Evolutionary conservation across 2,329 filamentous ascomycete species (phyloP).

Genomic region (Penicillium occitanis): DNA sequence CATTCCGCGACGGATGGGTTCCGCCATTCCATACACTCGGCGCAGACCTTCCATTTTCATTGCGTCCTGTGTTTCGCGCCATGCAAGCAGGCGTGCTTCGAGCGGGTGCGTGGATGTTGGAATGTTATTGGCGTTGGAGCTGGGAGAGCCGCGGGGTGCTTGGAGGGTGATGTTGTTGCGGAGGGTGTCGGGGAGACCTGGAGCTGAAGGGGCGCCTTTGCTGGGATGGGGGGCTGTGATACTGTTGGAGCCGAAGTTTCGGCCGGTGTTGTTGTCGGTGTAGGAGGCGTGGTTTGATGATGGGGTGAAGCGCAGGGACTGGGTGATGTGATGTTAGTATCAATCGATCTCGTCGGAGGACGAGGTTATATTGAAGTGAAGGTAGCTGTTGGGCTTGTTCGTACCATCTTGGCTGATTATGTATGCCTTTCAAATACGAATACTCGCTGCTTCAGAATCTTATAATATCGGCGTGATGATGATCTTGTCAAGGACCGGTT

Average conservation of each 20-base stretch:
- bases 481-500: background rate
- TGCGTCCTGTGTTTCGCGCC: slow-evolving; percentile 84
- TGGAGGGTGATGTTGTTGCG: slow-evolving; percentile 75
- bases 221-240: slow-evolving; percentile 43
- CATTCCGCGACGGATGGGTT: slow-evolving; percentile 91
- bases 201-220: slow-evolving; percentile 80
- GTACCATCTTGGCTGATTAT: slow-evolving; percentile 15
- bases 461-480: background rate
- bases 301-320: slow-evolving; percentile 91
- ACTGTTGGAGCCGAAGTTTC: slow-evolving; percentile 37
- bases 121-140: slow-evolving; percentile 37
- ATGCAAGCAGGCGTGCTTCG: slow-evolving; percentile 82
- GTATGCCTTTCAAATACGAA: too few species aligned
- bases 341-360: background rate
- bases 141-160: slow-evolving; percentile 48
- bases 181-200: slow-evolving; percentile 89
- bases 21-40: slow-evolving; percentile 84
- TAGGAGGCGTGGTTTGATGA: slow-evolving; percentile 63
- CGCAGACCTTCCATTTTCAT: slow-evolving; percentile 87
- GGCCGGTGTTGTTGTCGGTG: slow-evolving; percentile 63
- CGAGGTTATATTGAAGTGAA: background rate
- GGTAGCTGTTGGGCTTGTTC: background rate
- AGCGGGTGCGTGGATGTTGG: slow-evolving; percentile 80
- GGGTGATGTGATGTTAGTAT: slow-evolving; percentile 22
- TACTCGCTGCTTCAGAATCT: background rate